These are phyloP conservation scores for Ammopiptanthus mongolicus DNA, from an alignment of 306 rosid genomes.

Conservation along the genomic window DNA sequence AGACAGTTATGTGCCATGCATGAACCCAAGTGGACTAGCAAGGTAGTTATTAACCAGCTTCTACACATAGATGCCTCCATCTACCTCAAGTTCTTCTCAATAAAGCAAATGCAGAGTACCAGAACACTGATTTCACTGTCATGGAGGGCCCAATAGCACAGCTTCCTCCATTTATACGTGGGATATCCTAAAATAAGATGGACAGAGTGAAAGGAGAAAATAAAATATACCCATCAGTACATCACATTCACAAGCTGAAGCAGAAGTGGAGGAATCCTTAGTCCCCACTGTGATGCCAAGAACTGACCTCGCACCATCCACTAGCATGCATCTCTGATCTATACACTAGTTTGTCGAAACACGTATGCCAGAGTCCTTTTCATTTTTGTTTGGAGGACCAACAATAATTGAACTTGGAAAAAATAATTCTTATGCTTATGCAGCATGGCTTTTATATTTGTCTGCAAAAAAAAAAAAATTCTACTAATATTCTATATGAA, in stretches of 20 bases:
- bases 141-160: background rate
- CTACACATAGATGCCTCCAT: background rate
- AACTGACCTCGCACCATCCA: slow-evolving; percentile 25
- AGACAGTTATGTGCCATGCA: background rate
- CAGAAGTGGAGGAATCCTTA: slow-evolving; percentile 5
- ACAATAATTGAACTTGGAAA: slow-evolving; percentile 25
- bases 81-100: background rate
- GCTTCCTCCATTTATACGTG: background rate
- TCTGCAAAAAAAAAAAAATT: background rate
- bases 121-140: background rate
- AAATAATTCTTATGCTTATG: background rate
- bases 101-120: background rate
- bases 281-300: slow-evolving; percentile 32
- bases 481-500: background rate
- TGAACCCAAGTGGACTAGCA: background rate
- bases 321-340: background rate
- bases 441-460: background rate
- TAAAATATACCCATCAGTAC: background rate
- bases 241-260: background rate
- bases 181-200: background rate
- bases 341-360: background rate
- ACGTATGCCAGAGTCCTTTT: slow-evolving; percentile 5
- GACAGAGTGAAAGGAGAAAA: background rate
- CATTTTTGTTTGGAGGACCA: background rate
- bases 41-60: background rate